Base-by-base conservation (phyloP, 2,329 filamentous ascomycete genomes). In the Penicillium sp. region DNA sequence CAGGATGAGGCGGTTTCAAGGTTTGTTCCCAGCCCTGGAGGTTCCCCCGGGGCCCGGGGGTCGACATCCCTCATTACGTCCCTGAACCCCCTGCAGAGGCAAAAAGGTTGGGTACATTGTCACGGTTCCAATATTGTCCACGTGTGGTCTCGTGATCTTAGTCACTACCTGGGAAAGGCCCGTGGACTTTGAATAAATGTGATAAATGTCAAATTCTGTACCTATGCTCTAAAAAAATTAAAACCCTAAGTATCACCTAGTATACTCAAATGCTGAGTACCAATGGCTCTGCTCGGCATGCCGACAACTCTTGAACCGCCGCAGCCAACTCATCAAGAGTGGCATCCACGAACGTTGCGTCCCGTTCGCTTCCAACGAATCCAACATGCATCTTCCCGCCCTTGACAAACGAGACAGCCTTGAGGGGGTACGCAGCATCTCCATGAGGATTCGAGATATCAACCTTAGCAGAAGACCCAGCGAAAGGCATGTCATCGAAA, bases 401-500 rank as follows among this genome's bases (percentile, higher is more conserved):
- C 16, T 76, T 70, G 40, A 84, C 68, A 36, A 81, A 82, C 59
- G 70, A 71, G 8, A 72, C 70, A 22, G 62, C 64, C 59, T 72
- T 72, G 31, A 71, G 42, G 1, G 70, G 70, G 42, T 64, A 58
- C 9, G 69, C 62, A 2, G 70, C 62, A 56, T 85, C 83, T 31
- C 80, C 76, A 61, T 84, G 80, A 2, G 84, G 82, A 62, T 85
- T 86, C 14, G 82, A 65, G 10, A 84, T 86, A 69, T 86, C 84
- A 59, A 85, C 79, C 39, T 74, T 72, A 63, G 72, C 78, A 44
- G 50, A 59, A 2, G 60, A 59, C 2, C 63, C 68, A 0, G 66
- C 67, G 46, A 74, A 73, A 22, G 67, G 63, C 70, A 74, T 75
- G 24, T 72, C 75, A 63, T 87, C 84, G n/a, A 86, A 83, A 64